These are phyloP conservation scores for Irpex rosettiformis DNA, from an alignment of 1,284 basidiomycete genomes.

Conservation along the genomic window DNA sequence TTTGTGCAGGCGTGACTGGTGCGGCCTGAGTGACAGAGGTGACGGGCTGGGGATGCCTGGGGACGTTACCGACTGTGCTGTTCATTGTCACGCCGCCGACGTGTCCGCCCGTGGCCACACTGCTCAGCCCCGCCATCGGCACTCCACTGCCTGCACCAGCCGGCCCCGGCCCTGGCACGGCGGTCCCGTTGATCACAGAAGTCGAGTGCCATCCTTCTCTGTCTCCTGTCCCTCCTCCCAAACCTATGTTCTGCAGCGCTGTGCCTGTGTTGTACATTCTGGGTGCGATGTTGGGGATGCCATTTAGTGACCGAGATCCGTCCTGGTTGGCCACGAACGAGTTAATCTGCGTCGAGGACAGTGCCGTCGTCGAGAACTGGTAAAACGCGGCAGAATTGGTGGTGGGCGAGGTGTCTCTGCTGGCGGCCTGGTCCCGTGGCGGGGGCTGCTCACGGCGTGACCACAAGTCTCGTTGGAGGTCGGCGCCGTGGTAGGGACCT, in stretches of 20 bases:
- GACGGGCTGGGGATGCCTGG: constrained; percentile 13
- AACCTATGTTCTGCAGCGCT: not conserved
- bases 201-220: constrained; percentile 9
- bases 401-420: not conserved
- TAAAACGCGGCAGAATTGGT: constrained; percentile 8
- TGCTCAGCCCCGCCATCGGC: not conserved
- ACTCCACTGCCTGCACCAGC: not conserved
- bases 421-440: not conserved
- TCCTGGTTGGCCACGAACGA: constrained; percentile 5
- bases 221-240: not conserved
- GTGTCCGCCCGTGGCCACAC: not conserved
- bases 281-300: constrained; percentile 3
- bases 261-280: constrained; percentile 7
- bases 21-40: constrained; percentile 14
- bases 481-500: constrained; percentile 13
- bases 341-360: constrained; percentile 6
- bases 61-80: not conserved
- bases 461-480: constrained; percentile 16
- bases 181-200: constrained; percentile 4
- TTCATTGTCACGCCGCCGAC: not conserved
- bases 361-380: constrained; percentile 13
- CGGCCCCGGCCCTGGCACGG: not conserved
- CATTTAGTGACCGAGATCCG: constrained; percentile 3
- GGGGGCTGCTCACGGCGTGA: constrained; percentile 8
- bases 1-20: constrained; percentile 20